Evolutionary conservation across 441 rosid species (phyloP), one percentile per base, ranked within the genome.

Genomic region (Sinapis alba): DNA sequence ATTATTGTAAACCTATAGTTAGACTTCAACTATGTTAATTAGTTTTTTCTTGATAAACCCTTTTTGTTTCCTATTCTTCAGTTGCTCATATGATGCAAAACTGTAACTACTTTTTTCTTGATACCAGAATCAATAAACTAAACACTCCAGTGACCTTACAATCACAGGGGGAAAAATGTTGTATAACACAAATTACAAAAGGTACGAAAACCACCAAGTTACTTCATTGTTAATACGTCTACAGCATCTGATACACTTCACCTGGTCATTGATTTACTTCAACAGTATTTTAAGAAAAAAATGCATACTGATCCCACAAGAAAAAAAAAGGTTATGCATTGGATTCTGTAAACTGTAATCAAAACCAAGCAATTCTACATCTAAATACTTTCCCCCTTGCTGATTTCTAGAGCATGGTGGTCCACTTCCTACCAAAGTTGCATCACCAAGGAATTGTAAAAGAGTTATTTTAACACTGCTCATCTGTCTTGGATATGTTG

Each of bases 401-500:
- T 65, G 54, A 24, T 28, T 51, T 72, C 16, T 15, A 60, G 59
- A 51, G 4, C 57, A 69, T 45, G 63, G 71, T 50, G 72, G 64
- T 71, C 68, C 54, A 65, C n/a, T 41, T 62, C 47, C 30, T 61
- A 47, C 54, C 36, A 50, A 60, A 28, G 41, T 20, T 28, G 7
- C 57, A 59, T 41, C 72, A 28, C 20, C 60, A 43, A 66, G 47
- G 7, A 23, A 38, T 5, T 27, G n/a, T 41, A 62, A 41, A 59
- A 62, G 28, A 28, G 16, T 62, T 13, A 38, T 0, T n/a, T n/a
- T 6, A 54, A 38, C 58, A 62, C 20, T 54, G 65, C 69, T 51
- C 38, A 76, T 69, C 75, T 69, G 20, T 69, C 79, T 69, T 21
- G 60, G 75, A 76, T 69, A 28, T 54, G 70, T 20, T 63, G 60